Base-by-base conservation (phyloP, 257 asterid species). In the Eucommia ulmoides region DNA sequence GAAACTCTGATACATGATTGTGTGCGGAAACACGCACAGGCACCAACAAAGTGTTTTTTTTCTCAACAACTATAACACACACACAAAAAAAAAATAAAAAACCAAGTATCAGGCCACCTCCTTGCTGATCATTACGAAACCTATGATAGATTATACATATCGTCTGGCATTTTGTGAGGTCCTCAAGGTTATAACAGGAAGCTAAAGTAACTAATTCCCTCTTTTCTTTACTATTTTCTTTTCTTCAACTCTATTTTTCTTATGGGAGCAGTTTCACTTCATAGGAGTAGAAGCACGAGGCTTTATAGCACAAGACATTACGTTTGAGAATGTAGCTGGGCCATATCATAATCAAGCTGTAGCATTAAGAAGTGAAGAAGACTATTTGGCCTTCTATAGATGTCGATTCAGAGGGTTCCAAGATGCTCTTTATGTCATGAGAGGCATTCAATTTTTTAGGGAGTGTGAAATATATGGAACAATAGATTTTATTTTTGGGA, bases 381-480 rank as follows among this genome's bases (percentile, higher is more conserved):
- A 89, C 65, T 45, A 76, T 0, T 66, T 83, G 0, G 96, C 94
- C 1, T 51, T 85, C 3, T 85, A 82, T 53, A 41, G 77, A 11
- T 82, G 98, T 81, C 38, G 60, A 46, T 41, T 89, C 7, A 23
- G 45, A 2, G 98, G 98, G 10, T 71, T 59, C 72, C 98, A 89
- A 22, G 98, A 89, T 71, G 64, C 94, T 89, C 1, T 89, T 85
- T 15, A 84, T 56, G 22, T 93, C 0, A 78, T 78, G 61, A 46
- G 96, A 6, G n/a, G n/a, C n/a, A n/a, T n/a, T n/a, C 98, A 89
- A 59, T 89, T 89, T 69, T 89, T 72, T 60, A 33, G 96, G 12
- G 98, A 89, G 33, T 89, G 96, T 41, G 83, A 76, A 62, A 77
- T 89, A 18, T 80, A 63, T 24, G 98, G 98, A 6, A 89, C 96